Percentiles rank a stretch among this genome's conserved stretches.
phyloP scores from a whole-genome alignment of 2,329 filamentous ascomycete species.

The Bipolaris cookei region DNA sequence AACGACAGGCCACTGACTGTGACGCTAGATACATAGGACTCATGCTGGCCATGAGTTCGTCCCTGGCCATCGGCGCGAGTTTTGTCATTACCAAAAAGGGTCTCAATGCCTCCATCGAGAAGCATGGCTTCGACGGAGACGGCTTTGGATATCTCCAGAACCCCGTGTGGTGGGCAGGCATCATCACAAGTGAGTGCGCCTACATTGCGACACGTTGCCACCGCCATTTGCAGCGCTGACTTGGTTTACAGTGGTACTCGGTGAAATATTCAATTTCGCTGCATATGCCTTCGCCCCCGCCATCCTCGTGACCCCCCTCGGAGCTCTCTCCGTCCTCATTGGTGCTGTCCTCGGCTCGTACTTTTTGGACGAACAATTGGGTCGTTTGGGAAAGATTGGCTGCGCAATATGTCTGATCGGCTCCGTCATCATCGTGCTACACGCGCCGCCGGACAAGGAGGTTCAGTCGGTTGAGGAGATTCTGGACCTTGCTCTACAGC shows the following conservation, averaged over 20 bases:
- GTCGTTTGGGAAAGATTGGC: conserved; percentile 88
- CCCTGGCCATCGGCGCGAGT: conserved; percentile 68
- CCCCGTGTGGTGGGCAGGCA: conserved; percentile 97
- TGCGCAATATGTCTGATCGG: conserved; percentile 96
- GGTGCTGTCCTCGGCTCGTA: conserved; percentile 94
- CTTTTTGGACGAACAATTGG: conserved; percentile 87
- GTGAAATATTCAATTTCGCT: conserved; percentile 96
- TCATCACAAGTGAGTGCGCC: conserved; percentile 74
- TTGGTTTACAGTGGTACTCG: conserved; percentile 73
- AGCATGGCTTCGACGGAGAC: conserved; percentile 95
- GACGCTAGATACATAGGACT: conserved; percentile 50
- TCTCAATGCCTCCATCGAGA: conserved; percentile 86
- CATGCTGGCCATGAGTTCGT: conserved; percentile 50
- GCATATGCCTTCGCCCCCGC: conserved; percentile 98
- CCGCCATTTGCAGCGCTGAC: conserved; percentile 19
- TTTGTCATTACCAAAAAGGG: conserved; percentile 99
- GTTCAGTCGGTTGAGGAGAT: conserved; percentile 93
- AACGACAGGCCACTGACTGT: conserved; percentile 29
- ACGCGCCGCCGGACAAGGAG: conserved; percentile 92
- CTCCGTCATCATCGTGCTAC: conserved; percentile 95
- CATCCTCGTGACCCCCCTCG: conserved; percentile 95
- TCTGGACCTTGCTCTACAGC: conserved; percentile 85
- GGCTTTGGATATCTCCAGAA: conserved; percentile 93
- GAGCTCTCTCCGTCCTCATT: conserved; percentile 92
- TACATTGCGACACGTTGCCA: not conserved